phyloP scores from a whole-genome alignment of 257 asterid species.

The Nicotiana tabacum region DNA sequence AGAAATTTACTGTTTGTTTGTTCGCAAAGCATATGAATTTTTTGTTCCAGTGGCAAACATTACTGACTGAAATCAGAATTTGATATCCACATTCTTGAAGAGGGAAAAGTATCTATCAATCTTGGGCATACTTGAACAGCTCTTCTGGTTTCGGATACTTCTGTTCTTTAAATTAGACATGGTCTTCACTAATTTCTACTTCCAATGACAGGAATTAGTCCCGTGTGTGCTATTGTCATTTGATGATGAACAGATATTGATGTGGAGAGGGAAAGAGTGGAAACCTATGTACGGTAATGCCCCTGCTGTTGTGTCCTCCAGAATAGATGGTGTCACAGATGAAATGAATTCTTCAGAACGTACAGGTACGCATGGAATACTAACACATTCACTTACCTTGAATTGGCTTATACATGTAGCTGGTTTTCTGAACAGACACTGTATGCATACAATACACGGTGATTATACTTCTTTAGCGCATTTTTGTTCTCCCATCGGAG shows the following conservation, averaged over 20 bases:
- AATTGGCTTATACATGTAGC: background rate
- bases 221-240: slow-evolving; percentile 87
- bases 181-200: background rate
- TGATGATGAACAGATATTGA: slow-evolving; percentile 77
- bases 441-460: background rate
- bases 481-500: background rate
- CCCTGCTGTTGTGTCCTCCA: slow-evolving; percentile 24
- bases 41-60: background rate
- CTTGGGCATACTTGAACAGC: background rate
- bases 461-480: background rate
- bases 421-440: background rate
- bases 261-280: slow-evolving; percentile 99
- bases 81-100: background rate
- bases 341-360: slow-evolving; percentile 34
- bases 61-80: background rate
- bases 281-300: slow-evolving; percentile 47
- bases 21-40: background rate
- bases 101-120: background rate
- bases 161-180: background rate
- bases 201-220: slow-evolving; percentile 69
- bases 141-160: background rate
- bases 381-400: background rate
- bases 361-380: slow-evolving; percentile 37
- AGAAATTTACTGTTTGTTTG: background rate
- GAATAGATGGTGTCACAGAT: slow-evolving; percentile 22